Base-by-base conservation (phyloP, 257 asterid species). In the Primulina tabacum region DNA sequence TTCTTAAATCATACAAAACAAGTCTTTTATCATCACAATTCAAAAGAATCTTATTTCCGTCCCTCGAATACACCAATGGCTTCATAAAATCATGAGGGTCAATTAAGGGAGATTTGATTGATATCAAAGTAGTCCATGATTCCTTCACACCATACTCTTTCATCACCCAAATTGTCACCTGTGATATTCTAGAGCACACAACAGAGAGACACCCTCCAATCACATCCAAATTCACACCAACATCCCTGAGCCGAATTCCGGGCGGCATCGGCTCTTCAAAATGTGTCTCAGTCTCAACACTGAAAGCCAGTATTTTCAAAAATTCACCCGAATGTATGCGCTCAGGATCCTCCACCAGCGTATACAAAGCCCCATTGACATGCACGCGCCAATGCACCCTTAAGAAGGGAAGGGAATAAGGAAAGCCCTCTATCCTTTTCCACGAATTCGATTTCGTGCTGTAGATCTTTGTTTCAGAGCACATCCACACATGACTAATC, bases 361-460 rank as follows among this genome's bases (percentile, higher is more conserved):
- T 80, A 56, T 80, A 80, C 38, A 80, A 38, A n/a, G 73, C 78
- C 3, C 82, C 85, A 24, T 74, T 65, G 21, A 68, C 76, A 34
- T 26, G 57, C 24, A 75, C 73, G 8, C 50, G 50, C 50, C 50
- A 40, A 3, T 40, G 14, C 50, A 70, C 70, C 4, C 61, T 67
- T 26, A 21, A 21, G 24, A 73, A 52, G 10, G 76, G 79, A 11
- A 83, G 34, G n/a, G 32, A 20, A 64, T 37, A 3, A 32, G 81
- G 84, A 47, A 77, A 83, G 60, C 50, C 72, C 21, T 55, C 72
- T 0, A 83, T 71, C 64, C 33, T 80, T 40, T 72, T 77, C 95
- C 95, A 88, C 2, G 76, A 75, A 77, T 82, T 76, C 21, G 78
- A 77, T 64, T 60, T 87, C 43, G 79, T 61, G 62, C 85, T 72